Conservation (phyloP, 805 yeast species). For the Candida chauliodis region DNA sequence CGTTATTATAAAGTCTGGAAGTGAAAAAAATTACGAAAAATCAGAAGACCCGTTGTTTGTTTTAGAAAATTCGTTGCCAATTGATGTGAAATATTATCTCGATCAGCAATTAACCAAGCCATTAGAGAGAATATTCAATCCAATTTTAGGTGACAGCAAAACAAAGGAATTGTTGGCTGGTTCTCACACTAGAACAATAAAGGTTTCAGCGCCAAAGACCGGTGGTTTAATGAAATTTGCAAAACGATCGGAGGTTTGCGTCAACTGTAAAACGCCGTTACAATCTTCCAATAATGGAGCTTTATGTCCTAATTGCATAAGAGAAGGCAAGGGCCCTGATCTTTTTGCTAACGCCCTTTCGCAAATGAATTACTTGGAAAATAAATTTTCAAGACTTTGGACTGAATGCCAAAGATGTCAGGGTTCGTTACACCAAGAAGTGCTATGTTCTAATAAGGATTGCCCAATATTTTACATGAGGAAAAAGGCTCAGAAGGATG, state of each 20-base stretch:
- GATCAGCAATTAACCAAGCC: slow-evolving; percentile 94
- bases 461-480: slow-evolving; percentile 98
- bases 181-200: slow-evolving; percentile 76
- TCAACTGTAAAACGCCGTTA: slow-evolving; percentile 82
- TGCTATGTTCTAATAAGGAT: slow-evolving; percentile 89
- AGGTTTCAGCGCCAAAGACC: slow-evolving; percentile 66
- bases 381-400: slow-evolving; percentile 86
- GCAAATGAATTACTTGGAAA: slow-evolving; percentile 74
- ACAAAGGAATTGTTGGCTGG: slow-evolving; percentile 82
- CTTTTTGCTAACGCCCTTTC: slow-evolving; percentile 79
- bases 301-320: slow-evolving; percentile 74
- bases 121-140: slow-evolving; percentile 87
- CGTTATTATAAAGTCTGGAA: slow-evolving; percentile 76
- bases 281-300: slow-evolving; percentile 60
- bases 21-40: slow-evolving; percentile 87
- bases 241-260: slow-evolving; percentile 82
- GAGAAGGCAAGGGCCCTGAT: slow-evolving; percentile 69
- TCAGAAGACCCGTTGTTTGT: slow-evolving; percentile 96
- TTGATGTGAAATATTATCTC: slow-evolving; percentile 90
- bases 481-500: slow-evolving; percentile 77
- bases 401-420: slow-evolving; percentile 98
- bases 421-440: slow-evolving; percentile 94
- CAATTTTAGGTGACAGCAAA: slow-evolving; percentile 81
- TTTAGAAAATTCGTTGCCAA: slow-evolving; percentile 85
- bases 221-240: slow-evolving; percentile 94